These are phyloP conservation scores for Plantago elongata DNA, from an alignment of 257 asterid species.

Conservation along the genomic window DNA sequence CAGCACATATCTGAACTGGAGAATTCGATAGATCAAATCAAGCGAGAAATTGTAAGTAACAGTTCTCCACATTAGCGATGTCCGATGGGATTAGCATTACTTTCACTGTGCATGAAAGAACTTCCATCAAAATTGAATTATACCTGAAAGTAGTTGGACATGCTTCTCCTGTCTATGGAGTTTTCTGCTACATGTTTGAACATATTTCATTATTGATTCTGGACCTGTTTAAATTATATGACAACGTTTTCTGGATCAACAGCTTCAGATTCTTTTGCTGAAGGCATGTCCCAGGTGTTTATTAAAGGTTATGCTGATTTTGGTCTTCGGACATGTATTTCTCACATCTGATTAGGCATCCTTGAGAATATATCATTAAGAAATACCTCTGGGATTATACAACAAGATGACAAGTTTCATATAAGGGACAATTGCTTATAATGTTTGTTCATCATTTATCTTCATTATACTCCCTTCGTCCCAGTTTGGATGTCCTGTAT, in stretches of 20 bases:
- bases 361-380: not conserved
- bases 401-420: constrained; percentile 3
- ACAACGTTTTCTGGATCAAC: too few species aligned
- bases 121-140: not conserved
- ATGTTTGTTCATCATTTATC: not conserved
- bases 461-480: not conserved
- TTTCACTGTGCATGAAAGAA: not conserved
- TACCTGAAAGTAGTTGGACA: not conserved
- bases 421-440: not conserved
- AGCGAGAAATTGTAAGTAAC: constrained; percentile 63
- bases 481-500: too few species aligned
- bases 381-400: not conserved
- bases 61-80: constrained; percentile 1
- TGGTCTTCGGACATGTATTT: too few species aligned
- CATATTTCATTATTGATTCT: too few species aligned
- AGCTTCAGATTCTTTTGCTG: too few species aligned
- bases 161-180: not conserved
- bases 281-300: too few species aligned
- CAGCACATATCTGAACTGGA: constrained; percentile 91
- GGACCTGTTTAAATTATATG: too few species aligned
- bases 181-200: too few species aligned
- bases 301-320: too few species aligned
- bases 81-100: not conserved
- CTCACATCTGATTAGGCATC: not conserved
- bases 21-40: constrained; percentile 64